Evolutionary conservation across 768 basidiomycete genomes (phyloP).

Genomic region (Terana coerulea): DNA sequence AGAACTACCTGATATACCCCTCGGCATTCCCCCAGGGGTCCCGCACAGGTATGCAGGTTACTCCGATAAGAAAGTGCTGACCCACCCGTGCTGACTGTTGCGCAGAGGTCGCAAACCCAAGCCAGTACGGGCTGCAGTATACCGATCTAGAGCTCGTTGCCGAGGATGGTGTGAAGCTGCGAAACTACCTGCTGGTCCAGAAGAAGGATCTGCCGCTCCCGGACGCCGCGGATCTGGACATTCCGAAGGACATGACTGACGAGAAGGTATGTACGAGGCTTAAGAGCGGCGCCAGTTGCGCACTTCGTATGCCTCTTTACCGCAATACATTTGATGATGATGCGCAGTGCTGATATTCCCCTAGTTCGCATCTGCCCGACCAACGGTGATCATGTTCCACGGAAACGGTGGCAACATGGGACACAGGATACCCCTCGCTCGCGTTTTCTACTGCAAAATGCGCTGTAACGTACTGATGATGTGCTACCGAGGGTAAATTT

Average conservation of each 20-base stretch:
- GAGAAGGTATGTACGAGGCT: constrained; percentile 61
- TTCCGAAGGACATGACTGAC: constrained; percentile 38
- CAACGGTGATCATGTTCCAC: constrained; percentile 92
- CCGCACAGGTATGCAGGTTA: constrained; percentile 50
- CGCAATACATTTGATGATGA: background rate
- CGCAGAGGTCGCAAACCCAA: constrained; percentile 68
- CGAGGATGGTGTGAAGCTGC: constrained; percentile 65
- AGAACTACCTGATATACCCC: constrained; percentile 89
- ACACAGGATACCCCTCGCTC: constrained; percentile 85
- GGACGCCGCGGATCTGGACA: constrained; percentile 12
- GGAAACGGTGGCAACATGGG: constrained; percentile 87
- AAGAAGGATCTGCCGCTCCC: constrained; percentile 40
- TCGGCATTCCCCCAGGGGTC: constrained; percentile 80
- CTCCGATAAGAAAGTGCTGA: background rate
- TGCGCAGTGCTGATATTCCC: background rate
- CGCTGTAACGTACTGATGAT: constrained; percentile 93
- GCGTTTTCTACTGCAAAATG: constrained; percentile 76
- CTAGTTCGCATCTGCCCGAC: constrained; percentile 50
- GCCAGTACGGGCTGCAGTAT: constrained; percentile 68
- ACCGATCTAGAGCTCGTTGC: constrained; percentile 72
- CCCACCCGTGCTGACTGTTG: background rate
- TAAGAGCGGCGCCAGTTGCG: too few species aligned
- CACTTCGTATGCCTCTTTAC: background rate
- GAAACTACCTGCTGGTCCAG: constrained; percentile 75
- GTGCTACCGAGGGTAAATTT: constrained; percentile 58